A percentile compares a stretch with the other conserved stretches of the same genome.
Evolutionary conservation across 1,284 basidiomycete genomes (phyloP).

Genomic region (Pascua sp.): DNA sequence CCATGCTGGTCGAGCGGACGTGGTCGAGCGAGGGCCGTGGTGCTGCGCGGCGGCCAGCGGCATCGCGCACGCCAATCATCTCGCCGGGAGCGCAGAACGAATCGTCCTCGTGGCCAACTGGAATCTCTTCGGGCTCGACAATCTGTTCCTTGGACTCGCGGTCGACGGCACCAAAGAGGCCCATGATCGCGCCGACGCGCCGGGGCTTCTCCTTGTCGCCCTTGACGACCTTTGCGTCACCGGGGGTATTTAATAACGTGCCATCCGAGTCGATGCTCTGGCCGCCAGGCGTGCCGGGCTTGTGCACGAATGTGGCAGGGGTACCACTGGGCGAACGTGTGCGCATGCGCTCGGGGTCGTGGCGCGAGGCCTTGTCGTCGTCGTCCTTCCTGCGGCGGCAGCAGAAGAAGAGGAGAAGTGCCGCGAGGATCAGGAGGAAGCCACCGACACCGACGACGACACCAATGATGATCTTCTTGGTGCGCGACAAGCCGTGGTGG

Average conservation of each 20-base stretch:
- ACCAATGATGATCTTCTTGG: conserved; percentile 43
- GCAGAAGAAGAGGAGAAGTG: conserved; percentile 38
- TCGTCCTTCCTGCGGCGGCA: conserved; percentile 26
- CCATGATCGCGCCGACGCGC: conserved; percentile 3
- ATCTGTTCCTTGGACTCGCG: background rate
- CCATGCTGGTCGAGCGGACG: background rate
- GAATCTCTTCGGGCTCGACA: background rate
- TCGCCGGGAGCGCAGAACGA: conserved; percentile 8
- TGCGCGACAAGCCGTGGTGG: conserved; percentile 36
- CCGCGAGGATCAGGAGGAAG: conserved; percentile 28
- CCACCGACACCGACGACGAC: conserved; percentile 36
- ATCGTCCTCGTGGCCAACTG: background rate
- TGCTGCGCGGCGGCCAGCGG: background rate
- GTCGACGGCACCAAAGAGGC: conserved; percentile 5
- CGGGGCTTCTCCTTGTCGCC: background rate
- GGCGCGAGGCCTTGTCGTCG: background rate
- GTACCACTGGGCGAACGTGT: too few species aligned
- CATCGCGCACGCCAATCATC: background rate
- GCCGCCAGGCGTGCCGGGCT: conserved; percentile 3
- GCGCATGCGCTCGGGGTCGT: background rate
- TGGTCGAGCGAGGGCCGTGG: background rate
- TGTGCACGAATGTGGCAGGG: background rate
- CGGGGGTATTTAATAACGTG: conserved; percentile 6
- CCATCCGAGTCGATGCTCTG: background rate
- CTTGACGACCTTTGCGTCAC: background rate